phyloP scores from a whole-genome alignment of 495 filamentous ascomycete species.

The Aspergillus kassunensis region DNA sequence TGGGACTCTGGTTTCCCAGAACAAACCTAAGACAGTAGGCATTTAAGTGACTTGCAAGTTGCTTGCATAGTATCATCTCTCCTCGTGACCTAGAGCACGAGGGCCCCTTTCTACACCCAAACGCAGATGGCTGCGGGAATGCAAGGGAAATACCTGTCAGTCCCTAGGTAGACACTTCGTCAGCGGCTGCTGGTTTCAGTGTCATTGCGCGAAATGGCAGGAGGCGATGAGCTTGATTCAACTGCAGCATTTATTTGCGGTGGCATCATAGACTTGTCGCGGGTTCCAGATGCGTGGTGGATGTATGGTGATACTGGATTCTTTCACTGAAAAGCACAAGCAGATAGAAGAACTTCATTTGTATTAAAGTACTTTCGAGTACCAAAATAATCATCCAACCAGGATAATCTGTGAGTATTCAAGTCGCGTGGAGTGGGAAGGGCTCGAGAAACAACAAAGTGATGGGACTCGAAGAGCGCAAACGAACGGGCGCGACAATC shows the following conservation, averaged over 20 bases:
- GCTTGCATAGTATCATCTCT: conserved; percentile 3
- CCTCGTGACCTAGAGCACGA: conserved; percentile 18
- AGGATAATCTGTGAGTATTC: background rate
- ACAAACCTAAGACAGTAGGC: no score
- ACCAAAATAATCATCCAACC: no score
- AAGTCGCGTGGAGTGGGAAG: background rate
- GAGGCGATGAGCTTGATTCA: conserved; percentile 25
- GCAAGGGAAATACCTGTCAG: conserved; percentile 14
- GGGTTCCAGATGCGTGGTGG: background rate
- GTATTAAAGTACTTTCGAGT: no score
- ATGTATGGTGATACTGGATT: background rate
- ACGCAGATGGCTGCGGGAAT: conserved; percentile 9
- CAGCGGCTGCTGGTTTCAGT: conserved; percentile 1
- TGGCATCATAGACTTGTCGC: background rate
- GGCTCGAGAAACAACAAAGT: background rate
- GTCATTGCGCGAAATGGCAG: conserved; percentile 20
- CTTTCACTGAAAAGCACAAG: background rate
- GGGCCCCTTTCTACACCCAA: conserved; percentile 2
- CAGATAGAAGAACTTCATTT: background rate
- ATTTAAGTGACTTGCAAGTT: background rate
- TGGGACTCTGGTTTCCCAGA: no score
- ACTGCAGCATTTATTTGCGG: conserved; percentile 11
- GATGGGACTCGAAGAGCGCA: background rate
- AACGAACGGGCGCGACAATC: background rate
- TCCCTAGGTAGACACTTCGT: background rate